These are phyloP conservation scores for Lactarius evosmus DNA, from an alignment of 768 basidiomycete species.

Conservation along the genomic window DNA sequence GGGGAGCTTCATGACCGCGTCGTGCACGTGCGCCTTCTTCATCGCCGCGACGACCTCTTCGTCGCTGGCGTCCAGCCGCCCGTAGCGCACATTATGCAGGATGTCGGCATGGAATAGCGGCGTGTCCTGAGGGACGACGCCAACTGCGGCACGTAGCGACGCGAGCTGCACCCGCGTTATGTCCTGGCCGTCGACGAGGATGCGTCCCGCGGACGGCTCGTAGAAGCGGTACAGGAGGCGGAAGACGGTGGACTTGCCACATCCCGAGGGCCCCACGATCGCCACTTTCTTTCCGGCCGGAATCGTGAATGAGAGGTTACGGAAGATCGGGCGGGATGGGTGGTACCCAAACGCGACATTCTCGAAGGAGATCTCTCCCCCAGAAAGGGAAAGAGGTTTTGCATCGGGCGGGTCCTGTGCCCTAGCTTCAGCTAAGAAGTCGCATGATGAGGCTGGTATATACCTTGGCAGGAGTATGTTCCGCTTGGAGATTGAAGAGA, in stretches of 20 bases:
- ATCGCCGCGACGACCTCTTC: constrained; percentile 86
- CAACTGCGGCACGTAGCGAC: constrained; percentile 71
- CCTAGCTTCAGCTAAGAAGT: neutral
- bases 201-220: constrained; percentile 74
- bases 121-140: constrained; percentile 97
- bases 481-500: constrained; percentile 82
- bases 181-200: constrained; percentile 86
- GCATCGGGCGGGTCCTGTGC: constrained; percentile 66
- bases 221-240: constrained; percentile 95
- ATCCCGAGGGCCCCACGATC: constrained; percentile 95
- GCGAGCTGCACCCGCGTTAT: constrained; percentile 68
- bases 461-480: constrained; percentile 66
- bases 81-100: constrained; percentile 94
- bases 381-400: constrained; percentile 61
- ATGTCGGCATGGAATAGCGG: constrained; percentile 96
- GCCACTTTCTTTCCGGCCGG: constrained; percentile 97
- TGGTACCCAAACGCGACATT: constrained; percentile 92
- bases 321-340: constrained; percentile 89
- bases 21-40: constrained; percentile 81
- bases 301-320: constrained; percentile 79
- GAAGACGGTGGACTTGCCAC: constrained; percentile 96
- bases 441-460: neutral
- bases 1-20: constrained; percentile 74
- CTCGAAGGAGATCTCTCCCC: constrained; percentile 89
- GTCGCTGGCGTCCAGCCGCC: constrained; percentile 80